A percentile compares a stretch with the other conserved stretches of the same genome.
Evolutionary conservation across 768 basidiomycete species (phyloP).

Genomic region (Termitomyces titanicus): DNA sequence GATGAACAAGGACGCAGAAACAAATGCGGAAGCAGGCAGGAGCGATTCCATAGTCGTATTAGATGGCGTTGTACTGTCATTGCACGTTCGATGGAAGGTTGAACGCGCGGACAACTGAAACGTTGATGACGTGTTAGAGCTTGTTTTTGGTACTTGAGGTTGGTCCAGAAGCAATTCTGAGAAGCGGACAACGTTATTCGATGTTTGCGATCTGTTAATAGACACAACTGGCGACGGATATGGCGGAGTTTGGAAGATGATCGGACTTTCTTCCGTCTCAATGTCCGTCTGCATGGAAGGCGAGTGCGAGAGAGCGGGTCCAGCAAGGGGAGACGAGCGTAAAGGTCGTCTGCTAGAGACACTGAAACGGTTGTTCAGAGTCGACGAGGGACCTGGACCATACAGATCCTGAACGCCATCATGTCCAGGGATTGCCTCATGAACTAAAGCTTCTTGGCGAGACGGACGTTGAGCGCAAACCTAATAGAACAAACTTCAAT

Average conservation of each 20-base stretch:
- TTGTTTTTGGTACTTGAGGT: background rate
- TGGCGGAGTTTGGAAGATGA: no score
- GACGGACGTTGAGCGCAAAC: background rate
- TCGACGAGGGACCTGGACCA: background rate
- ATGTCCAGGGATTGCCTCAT: background rate
- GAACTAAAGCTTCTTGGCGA: background rate
- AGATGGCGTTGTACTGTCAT: background rate
- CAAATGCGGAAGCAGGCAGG: background rate
- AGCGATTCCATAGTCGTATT: background rate
- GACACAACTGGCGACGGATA: no score
- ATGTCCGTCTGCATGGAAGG: conserved; percentile 9
- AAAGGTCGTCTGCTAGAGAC: conserved; percentile 25
- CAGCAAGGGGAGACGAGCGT: conserved; percentile 40
- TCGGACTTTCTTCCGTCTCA: background rate
- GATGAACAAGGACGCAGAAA: background rate
- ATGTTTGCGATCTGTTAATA: conserved; percentile 3
- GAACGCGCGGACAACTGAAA: background rate
- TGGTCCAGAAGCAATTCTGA: background rate
- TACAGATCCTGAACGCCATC: background rate
- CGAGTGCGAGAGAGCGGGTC: conserved; percentile 27
- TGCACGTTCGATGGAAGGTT: conserved; percentile 1
- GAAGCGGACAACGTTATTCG: conserved; percentile 7
- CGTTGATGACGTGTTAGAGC: background rate
- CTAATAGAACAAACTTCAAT: background rate
- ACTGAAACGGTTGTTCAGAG: conserved; percentile 10